Evolutionary conservation across 202 grass and related monocot genomes (phyloP).

Genomic region (Schoenoplectus triqueter): DNA sequence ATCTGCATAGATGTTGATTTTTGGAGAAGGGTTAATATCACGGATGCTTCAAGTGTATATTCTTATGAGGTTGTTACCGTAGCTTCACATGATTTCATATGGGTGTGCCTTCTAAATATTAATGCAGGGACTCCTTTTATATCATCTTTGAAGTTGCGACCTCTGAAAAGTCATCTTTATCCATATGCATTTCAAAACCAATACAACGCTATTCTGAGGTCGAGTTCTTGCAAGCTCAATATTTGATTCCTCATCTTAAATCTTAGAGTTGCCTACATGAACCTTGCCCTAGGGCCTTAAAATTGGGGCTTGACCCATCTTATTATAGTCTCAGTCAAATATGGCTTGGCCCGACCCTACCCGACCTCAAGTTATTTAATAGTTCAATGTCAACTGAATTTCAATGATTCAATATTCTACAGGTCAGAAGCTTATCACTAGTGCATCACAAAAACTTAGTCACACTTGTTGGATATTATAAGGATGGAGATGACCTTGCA

Average conservation of each 20-base stretch:
- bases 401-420: background rate
- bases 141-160: conserved; percentile 40
- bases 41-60: conserved; percentile 22
- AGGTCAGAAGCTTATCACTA: conserved; percentile 45
- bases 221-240: too few relatives aligned
- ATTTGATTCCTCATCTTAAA: too few relatives aligned
- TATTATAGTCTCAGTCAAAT: too few relatives aligned
- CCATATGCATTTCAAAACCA: background rate
- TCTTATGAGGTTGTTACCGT: conserved; percentile 24
- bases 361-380: too few relatives aligned
- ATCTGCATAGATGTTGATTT: conserved; percentile 28
- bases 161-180: conserved; percentile 3
- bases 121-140: conserved; percentile 36
- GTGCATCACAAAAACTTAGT: conserved; percentile 49
- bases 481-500: conserved; percentile 41
- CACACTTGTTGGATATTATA: conserved; percentile 50
- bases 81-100: background rate
- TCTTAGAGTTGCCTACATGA: too few relatives aligned
- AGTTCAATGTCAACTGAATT: background rate
- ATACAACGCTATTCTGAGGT: conserved; percentile 2
- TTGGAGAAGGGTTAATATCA: too few relatives aligned
- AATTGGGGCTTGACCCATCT: too few relatives aligned
- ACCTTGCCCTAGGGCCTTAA: too few relatives aligned
- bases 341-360: too few relatives aligned
- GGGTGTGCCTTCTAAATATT: conserved; percentile 36